These are phyloP conservation scores for Panicum miliaceum DNA, from an alignment of 176 grass and related monocot species.

Conservation along the genomic window DNA sequence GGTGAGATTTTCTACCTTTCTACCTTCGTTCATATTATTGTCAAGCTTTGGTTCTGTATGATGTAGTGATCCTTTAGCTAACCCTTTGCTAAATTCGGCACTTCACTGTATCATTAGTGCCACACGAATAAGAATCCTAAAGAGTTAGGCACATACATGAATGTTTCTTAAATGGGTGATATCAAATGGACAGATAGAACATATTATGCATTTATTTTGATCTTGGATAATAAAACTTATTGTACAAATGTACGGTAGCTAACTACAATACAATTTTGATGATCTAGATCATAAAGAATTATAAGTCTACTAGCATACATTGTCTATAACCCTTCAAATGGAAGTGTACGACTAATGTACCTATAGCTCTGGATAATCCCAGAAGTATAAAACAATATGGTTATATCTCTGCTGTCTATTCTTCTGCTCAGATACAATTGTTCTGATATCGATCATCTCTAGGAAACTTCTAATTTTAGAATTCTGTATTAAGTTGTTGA, in stretches of 20 bases:
- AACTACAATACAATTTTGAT: not conserved
- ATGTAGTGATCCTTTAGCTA: not conserved
- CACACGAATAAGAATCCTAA: not conserved
- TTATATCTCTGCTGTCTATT: not conserved
- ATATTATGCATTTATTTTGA: not conserved
- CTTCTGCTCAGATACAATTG: not conserved
- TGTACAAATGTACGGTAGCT: not conserved
- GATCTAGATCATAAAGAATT: not conserved
- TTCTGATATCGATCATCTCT: not conserved
- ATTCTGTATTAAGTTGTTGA: constrained; percentile 25
- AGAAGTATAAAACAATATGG: not conserved
- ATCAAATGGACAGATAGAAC: not conserved
- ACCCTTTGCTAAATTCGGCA: not conserved
- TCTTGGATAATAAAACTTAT: not conserved
- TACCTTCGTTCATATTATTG: not conserved
- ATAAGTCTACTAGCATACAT: not conserved
- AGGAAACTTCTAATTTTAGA: not conserved
- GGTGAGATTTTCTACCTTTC: constrained; percentile 39
- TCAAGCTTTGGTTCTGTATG: constrained; percentile 8
- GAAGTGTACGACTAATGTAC: not conserved
- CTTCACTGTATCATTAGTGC: not conserved
- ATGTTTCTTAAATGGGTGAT: not conserved
- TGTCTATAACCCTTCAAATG: not conserved
- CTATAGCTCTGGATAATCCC: not conserved
- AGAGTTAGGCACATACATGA: not conserved